Evolutionary conservation across 176 grass and related monocot species (phyloP), one percentile per base, ranked within the genome.

Genomic region (Rhipidocladum racemiflorum): DNA sequence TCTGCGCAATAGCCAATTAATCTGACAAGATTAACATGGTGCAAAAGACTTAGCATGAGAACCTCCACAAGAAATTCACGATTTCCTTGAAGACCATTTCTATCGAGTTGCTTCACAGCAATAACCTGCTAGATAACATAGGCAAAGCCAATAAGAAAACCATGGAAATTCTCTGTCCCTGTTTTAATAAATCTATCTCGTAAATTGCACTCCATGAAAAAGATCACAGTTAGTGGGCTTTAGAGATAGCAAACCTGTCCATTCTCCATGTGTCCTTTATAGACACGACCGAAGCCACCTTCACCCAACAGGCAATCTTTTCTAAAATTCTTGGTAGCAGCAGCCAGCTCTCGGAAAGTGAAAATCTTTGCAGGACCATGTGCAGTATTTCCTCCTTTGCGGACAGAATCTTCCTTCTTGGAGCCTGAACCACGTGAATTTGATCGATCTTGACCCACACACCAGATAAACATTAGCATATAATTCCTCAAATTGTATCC

Each of bases 31-130:
- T 98, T 93, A 68, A 85, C 84, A 76, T 98, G 95, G 56, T 98
- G 92, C 63, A 98, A 77, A 25, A 98, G 90, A 84, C 95, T 98
- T 80, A 98, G 79, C 95, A 98, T 98, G 61, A 98, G 91, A 78
- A 98, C 95, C 84, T 98, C 95, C 82, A 98, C 95, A n/a, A 98
- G 90, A 89, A 98, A 98, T 80, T 98, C 95, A 48, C 95, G 86
- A 74, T 98, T 98, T 89, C 95, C 95, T 88, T 98, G 95, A 64
- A 98, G 74, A 45, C 95, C 90, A 38, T 93, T 91, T 91, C 95
- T 93, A 69, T 98, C 90, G 57, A 98, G 90, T 79, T 93, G 95
- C 74, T 98, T 98, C 81, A 98, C 92, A 35, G 95, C 95, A 85
- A 98, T 81, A 71, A 84, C 82, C 95, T 98, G 79, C 48, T 39